Evolutionary conservation across 805 yeast species (phyloP), one percentile per base, ranked within the genome.

Genomic region (Spathaspora girioi): DNA sequence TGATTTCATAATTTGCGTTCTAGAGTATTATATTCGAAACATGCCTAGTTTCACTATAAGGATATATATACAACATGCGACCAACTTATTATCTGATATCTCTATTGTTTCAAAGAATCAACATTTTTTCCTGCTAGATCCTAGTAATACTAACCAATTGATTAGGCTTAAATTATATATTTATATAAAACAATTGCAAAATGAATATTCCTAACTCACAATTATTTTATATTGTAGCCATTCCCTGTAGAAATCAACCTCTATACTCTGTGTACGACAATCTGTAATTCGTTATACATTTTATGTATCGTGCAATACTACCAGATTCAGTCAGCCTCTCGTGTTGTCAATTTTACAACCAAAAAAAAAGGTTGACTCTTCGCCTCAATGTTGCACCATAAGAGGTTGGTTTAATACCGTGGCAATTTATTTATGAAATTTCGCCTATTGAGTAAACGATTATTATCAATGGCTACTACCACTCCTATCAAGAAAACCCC

Each of bases 1-100:
- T 73, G 78, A 73, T 65, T 57, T 47, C 26, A 63, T 70, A 74
- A 74, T 74, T 74, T 74, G 79, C 79, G 79, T 74, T 74, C 75
- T 63, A 74, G 77, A 68, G 73, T 64, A 56, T 52, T 55, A 55
- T 52, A 50, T 54, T 59, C 57, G 77, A 67, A 63, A 71, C 77
- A 69, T 59, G 79, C 79, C 79, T 72, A 70, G 78, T 73, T 72
- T 68, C 77, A 63, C 57, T 47, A 23, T 54, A 15, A 54, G 70
- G 74, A 54, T 60, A 54, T 54, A 57, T 14, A 46, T 53, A 60
- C 60, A 59, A 38, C 58, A 73, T 74, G 78, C 77, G 77, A 74
- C 77, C 76, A 72, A 53, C 54, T 49, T 50, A 12, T 45, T 31
- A 32, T 42, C 45, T 42, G 45, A 42, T 35, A 35, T n/a, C 8